Evolutionary conservation across 352 stramenopile genomes (phyloP), one percentile per base, ranked within the genome.

Genomic region (Phytophthora sansomeana): DNA sequence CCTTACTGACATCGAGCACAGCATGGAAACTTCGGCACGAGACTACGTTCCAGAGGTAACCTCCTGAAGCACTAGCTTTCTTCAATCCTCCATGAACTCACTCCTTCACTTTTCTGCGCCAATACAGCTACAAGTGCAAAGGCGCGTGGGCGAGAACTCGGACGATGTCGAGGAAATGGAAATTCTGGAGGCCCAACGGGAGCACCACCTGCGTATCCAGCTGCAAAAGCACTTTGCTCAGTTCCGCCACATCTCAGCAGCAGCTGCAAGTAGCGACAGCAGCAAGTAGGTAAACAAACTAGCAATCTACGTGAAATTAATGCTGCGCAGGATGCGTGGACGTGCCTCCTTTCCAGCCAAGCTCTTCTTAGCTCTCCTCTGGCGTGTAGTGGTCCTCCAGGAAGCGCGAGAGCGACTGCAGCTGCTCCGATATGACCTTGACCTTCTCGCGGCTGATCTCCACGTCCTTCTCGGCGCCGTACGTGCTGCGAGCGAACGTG

Each of bases 391-490:
- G 69, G 39, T 93, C 85, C 36, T 96, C 87, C 5, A 93, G 76
- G 67, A 90, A 96, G 42, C 75, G 74, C 49, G 85, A 93, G 44
- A 96, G 75, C 24, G 72, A 72, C 50, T 90, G 84, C 48, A 96
- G 75, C 58, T 93, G 86, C 77, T 91, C 80, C 13, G 81, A 83
- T 29, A 96, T 82, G 50, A 96, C 71, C 44, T 85, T 80, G 49
- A 94, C 81, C 47, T 96, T 96, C 21, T 91, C 86, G 29, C 81
- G 84, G 33, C 78, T 82, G 51, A 96, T 77, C 47, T 84, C 82
- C 42, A 86, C 75, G 73, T 94, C 85, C 54, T 93, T 93, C 58
- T 96, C 87, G 24, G 85, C 80, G 62, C 87, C 86, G 65, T 96
- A 96, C 47, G 85, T 90, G 69, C 85, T 94, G 58, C 87, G 85